Conservation (phyloP, 176 grass and related monocot species). For the Triticum aestivum region DNA sequence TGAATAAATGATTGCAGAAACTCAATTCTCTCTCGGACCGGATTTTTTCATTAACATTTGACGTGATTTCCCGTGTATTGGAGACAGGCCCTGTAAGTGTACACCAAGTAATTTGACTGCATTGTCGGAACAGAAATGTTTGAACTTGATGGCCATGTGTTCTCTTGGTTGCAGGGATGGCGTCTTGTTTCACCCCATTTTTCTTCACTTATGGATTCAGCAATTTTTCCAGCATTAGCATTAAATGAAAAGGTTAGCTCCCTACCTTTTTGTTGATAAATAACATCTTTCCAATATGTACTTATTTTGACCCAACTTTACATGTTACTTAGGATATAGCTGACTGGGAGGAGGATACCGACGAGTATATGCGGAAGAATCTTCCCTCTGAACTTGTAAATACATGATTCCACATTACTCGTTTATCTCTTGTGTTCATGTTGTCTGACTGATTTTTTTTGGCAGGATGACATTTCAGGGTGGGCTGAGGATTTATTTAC, state of each 20-base stretch:
- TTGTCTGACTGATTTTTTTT: slow-evolving; percentile 21
- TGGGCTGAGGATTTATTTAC: slow-evolving; percentile 94
- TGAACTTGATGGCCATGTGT: slow-evolving; percentile 25
- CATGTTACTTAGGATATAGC: slow-evolving; percentile 62
- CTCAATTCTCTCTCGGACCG: slow-evolving; percentile 61
- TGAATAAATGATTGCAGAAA: slow-evolving; percentile 53
- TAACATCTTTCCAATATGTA: slow-evolving; percentile 22
- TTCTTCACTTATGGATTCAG: slow-evolving; percentile 70
- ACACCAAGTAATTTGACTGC: not conserved
- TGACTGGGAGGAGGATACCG: slow-evolving; percentile 87
- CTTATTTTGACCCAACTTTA: slow-evolving; percentile 35
- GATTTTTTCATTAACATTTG: slow-evolving; percentile 82
- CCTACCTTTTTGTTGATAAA: slow-evolving; percentile 23
- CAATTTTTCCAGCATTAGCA: slow-evolving; percentile 78
- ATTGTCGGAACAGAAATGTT: slow-evolving; percentile 9
- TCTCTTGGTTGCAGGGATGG: slow-evolving; percentile 68
- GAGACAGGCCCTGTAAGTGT: slow-evolving; percentile 87
- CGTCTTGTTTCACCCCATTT: slow-evolving; percentile 91
- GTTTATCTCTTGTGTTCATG: slow-evolving; percentile 14
- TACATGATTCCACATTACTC: not conserved
- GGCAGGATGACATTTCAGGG: slow-evolving; percentile 88
- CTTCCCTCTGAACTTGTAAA: slow-evolving; percentile 86
- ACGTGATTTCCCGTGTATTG: slow-evolving; percentile 81
- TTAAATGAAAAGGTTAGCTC: slow-evolving; percentile 76
- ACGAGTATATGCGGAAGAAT: slow-evolving; percentile 92